A percentile compares a stretch with the other conserved stretches of the same genome.
Evolutionary conservation across 768 basidiomycete species (phyloP).

Genomic region (Daedalea quercina): DNA sequence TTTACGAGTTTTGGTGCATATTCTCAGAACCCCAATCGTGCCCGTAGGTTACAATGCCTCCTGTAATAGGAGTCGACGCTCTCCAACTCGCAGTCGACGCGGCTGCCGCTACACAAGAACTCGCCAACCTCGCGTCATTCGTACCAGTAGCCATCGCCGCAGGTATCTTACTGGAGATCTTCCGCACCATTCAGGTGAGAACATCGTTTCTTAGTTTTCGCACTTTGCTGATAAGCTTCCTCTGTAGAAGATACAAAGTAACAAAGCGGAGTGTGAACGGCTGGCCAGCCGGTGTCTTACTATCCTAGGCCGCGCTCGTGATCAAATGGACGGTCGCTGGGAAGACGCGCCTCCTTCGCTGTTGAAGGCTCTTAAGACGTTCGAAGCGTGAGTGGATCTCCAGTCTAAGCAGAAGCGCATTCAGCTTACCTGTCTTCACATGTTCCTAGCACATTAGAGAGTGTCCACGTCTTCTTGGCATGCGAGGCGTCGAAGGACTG

Average conservation of each 20-base stretch:
- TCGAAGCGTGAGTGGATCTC: slow-evolving; percentile 28
- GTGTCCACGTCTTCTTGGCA: slow-evolving; percentile 34
- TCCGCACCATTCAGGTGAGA: slow-evolving; percentile 39
- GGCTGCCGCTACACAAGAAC: slow-evolving; percentile 23
- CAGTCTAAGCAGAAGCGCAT: background rate
- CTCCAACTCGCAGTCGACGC: slow-evolving; percentile 26
- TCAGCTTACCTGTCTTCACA: background rate
- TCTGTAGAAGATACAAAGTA: slow-evolving; percentile 25
- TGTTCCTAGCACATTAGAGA: slow-evolving; percentile 27
- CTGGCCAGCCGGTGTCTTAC: slow-evolving; percentile 35
- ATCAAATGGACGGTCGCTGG: slow-evolving; percentile 40
- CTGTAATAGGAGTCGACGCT: slow-evolving; percentile 18
- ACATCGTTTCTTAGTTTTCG: background rate
- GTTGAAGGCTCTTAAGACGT: slow-evolving; percentile 32
- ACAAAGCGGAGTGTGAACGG: slow-evolving; percentile 33
- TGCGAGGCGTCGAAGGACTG: slow-evolving; percentile 33
- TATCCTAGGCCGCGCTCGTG: slow-evolving; percentile 35
- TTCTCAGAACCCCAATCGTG: too few relatives aligned
- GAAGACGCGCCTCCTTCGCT: slow-evolving; percentile 35
- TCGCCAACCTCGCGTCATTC: slow-evolving; percentile 31
- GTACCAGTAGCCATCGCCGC: slow-evolving; percentile 37
- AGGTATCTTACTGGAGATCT: slow-evolving; percentile 34
- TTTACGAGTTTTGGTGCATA: too few relatives aligned
- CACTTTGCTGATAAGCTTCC: too few relatives aligned
- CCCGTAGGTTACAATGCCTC: slow-evolving; percentile 23